Evolutionary conservation across 495 filamentous ascomycete species (phyloP), one percentile per base, ranked within the genome.

Genomic region (Penicillium malachiteum): DNA sequence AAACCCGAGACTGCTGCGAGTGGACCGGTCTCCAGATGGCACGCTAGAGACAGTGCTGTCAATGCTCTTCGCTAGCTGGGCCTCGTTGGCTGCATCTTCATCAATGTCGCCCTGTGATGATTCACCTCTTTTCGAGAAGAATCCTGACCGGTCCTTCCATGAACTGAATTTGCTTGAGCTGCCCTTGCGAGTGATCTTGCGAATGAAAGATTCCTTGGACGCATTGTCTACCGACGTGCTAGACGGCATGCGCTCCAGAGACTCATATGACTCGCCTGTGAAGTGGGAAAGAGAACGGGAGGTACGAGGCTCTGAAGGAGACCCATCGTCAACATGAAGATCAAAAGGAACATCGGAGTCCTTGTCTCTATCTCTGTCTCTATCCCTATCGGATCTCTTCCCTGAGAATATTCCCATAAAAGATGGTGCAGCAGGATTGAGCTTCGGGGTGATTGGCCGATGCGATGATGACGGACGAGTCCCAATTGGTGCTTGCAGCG

Each of bases 121-220:
- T 48, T 81, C 77, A 14, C 79, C 81, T 55, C 86, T 87, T 68
- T 87, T 89, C 39, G 78, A 85, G 48, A 86, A 81, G 6, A 84
- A 66, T 14, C 80, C 76, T 18, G 80, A 82, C 52, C 87, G 84
- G 47, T 84, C 81, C 58, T 89, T 86, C 58, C 86, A 88, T 6
- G 87, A 81, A 63, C 84, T 87, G 71, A 91, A 91, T 69, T 91
- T 92, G 67, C 86, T 83, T 16, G 87, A 88, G 70, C 86, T 89
- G 52, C 88, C 82, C 65, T 92, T 92, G 45, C 89, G 85, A 18
- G 88, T 86, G 55, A 92, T 82, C 64, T 90, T 88, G 55, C 85
- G 81, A 57, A 86, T 82, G 39, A 91, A 80, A 3, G 84, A 81
- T 59, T 85, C 83, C 59, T 84, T 84, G 3, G 80, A 75, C 10